phyloP scores from a whole-genome alignment of 73 alveolate species.

The Strombidium stylifer region DNA sequence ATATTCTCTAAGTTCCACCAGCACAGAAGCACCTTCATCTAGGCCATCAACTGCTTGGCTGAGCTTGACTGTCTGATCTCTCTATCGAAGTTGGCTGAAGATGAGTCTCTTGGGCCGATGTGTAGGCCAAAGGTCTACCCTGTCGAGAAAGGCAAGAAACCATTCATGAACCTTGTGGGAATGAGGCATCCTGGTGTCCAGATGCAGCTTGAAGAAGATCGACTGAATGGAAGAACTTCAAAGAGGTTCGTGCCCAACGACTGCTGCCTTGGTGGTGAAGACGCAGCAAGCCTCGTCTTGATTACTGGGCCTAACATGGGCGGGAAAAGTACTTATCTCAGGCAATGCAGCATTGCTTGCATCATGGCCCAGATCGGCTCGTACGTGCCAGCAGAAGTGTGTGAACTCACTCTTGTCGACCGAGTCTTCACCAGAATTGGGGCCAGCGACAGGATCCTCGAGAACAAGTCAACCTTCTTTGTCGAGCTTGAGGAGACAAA shows the following conservation, averaged over 20 bases:
- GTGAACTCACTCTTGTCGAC: constrained; percentile 85
- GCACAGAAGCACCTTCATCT: constrained; percentile 15
- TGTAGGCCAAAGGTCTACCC: constrained; percentile 12
- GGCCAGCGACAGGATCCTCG: constrained; percentile 89
- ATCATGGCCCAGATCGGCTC: constrained; percentile 97
- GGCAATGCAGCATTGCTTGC: constrained; percentile 85
- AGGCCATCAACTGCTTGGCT: constrained; percentile 46
- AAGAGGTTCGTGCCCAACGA: constrained; percentile 35
- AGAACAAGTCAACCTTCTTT: constrained; percentile 91
- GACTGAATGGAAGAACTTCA: background rate
- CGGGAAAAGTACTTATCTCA: constrained; percentile 92
- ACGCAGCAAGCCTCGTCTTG: constrained; percentile 31
- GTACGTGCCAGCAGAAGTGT: constrained; percentile 91
- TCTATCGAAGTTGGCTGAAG: constrained; percentile 15
- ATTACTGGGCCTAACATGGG: constrained; percentile 99
- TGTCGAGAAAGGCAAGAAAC: constrained; percentile 18
- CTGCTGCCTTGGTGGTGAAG: background rate
- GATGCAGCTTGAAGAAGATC: constrained; percentile 7
- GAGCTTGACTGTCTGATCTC: constrained; percentile 61
- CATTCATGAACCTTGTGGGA: constrained; percentile 9
- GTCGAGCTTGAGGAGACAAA: constrained; percentile 97
- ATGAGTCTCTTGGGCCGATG: constrained; percentile 17
- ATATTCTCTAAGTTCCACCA: constrained; percentile 48
- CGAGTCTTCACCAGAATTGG: constrained; percentile 96
- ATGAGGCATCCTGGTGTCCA: constrained; percentile 54